phyloP scores from a whole-genome alignment of 306 rosid genomes.

The Quercus ilex region DNA sequence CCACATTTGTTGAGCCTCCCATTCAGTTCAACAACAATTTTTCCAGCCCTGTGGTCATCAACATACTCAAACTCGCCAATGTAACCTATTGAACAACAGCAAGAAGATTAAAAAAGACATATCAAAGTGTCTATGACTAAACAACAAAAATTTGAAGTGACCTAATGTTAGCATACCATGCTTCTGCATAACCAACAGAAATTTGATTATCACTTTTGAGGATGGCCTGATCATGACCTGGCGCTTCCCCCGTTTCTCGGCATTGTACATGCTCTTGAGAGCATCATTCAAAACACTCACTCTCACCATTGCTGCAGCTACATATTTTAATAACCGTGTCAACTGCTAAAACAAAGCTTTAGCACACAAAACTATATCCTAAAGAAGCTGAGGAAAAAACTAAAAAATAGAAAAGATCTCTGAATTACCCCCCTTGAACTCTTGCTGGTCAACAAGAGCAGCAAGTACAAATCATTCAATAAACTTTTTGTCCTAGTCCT shows the following conservation, averaged over 20 bases:
- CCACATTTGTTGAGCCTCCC: conserved; percentile 69
- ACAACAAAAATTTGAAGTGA: neutral
- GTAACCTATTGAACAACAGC: conserved; percentile 33
- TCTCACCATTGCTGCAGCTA: conserved; percentile 34
- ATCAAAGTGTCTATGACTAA: too few relatives aligned
- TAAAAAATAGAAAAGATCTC: neutral
- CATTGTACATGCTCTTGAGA: conserved; percentile 44
- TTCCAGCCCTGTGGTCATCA: conserved; percentile 63
- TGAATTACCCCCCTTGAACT: too few relatives aligned
- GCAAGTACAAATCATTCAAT: too few relatives aligned
- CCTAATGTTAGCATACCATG: conserved; percentile 34
- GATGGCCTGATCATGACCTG: conserved; percentile 48
- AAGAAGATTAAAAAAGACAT: neutral
- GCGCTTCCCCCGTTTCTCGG: conserved; percentile 41
- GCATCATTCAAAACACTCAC: conserved; percentile 44
- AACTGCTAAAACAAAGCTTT: neutral
- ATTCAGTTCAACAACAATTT: conserved; percentile 63
- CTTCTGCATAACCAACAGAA: conserved; percentile 49
- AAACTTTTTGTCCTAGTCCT: too few relatives aligned
- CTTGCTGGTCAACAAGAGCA: too few relatives aligned
- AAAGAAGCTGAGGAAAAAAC: neutral
- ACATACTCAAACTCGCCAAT: conserved; percentile 65
- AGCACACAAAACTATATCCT: neutral
- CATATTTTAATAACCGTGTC: neutral
- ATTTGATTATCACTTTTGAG: conserved; percentile 38